These are phyloP conservation scores for Lepidium campestre DNA, from an alignment of 441 rosid species.

Conservation along the genomic window DNA sequence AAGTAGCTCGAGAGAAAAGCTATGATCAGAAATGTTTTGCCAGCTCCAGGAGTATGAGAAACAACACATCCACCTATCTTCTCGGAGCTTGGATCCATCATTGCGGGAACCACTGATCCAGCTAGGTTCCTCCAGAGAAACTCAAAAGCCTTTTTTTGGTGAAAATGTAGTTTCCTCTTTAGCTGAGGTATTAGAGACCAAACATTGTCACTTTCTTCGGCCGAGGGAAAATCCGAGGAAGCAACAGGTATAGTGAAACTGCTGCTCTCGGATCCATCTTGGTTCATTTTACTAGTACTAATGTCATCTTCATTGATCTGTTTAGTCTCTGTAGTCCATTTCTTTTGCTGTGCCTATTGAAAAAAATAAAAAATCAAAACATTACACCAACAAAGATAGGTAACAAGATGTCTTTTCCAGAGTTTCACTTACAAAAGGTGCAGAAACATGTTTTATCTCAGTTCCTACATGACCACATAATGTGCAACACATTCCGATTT, in stretches of 20 bases:
- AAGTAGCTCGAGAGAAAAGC: slow-evolving; percentile 89
- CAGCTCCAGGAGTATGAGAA: slow-evolving; percentile 93
- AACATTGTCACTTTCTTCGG: slow-evolving; percentile 49
- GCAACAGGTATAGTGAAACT: slow-evolving; percentile 25
- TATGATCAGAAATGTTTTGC: slow-evolving; percentile 85
- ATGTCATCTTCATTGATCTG: slow-evolving; percentile 28
- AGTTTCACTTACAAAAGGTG: slow-evolving; percentile 73
- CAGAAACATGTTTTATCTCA: slow-evolving; percentile 68
- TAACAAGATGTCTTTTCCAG: not conserved
- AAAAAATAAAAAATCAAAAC: slow-evolving; percentile 7
- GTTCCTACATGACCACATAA: slow-evolving; percentile 65
- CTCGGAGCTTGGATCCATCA: slow-evolving; percentile 48
- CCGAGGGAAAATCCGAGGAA: slow-evolving; percentile 28
- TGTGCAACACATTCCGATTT: slow-evolving; percentile 64
- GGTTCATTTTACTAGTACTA: slow-evolving; percentile 29
- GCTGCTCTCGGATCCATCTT: slow-evolving; percentile 34
- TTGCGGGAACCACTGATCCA: slow-evolving; percentile 60
- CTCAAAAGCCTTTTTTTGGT: slow-evolving; percentile 82
- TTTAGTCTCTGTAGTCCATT: slow-evolving; percentile 42
- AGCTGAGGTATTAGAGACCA: slow-evolving; percentile 87
- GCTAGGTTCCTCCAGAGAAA: slow-evolving; percentile 82
- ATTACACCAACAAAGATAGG: not conserved
- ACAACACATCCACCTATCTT: slow-evolving; percentile 78
- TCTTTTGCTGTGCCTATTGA: slow-evolving; percentile 37
- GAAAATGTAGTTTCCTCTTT: slow-evolving; percentile 52